Base-by-base conservation (phyloP, 2,329 filamentous ascomycete genomes). In the Lasiodiplodia theobromae region DNA sequence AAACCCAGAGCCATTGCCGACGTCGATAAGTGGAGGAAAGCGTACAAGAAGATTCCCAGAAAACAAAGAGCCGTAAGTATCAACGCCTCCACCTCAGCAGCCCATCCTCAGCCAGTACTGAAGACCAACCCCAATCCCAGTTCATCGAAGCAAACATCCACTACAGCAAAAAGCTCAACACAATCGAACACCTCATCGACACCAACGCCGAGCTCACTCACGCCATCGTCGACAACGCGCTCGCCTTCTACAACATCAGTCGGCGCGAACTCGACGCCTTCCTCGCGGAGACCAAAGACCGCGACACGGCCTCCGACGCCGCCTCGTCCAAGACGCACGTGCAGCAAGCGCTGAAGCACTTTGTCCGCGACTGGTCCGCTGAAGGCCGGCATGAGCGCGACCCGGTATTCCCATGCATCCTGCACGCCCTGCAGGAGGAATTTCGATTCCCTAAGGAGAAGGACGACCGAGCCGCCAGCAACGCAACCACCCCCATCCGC, bases 261-360 rank as follows among this genome's bases (percentile, higher is more conserved):
- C 74, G 78, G 4, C 67, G 76, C 1, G 86, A 88, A 71, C 75
- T 88, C 0, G 75, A 83, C 3, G 74, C 77, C 0, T 84, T 82
- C 57, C 77, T 80, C 5, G 76, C 79, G 0, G 78, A 81, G 1
- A 77, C 81, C 1, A 80, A 81, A 1, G 78, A 76, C 23, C 71
- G 73, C 0, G 67, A 71, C 2, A 56, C 68, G 14, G 80, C 82
- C 1, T 44, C 38, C 0, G 86, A 88, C 25, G 18, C 18, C 40
- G 40, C 40, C 40, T 44, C 40, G 14, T 49, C 57, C 6, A 81
- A 80, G 5, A 79, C 83, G 2, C 83, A 84, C 40, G 81, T 87
- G 0, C 80, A 82, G 0, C 87, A 88, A 71, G 81, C 85, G 0
- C 72, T 88, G 65, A 88, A 88, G 73, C 86, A 88, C 71, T 85